Evolutionary conservation across 1,139 yeast genomes (phyloP), one percentile per base, ranked within the genome.

Genomic region (Blastobotrys serpentis): DNA sequence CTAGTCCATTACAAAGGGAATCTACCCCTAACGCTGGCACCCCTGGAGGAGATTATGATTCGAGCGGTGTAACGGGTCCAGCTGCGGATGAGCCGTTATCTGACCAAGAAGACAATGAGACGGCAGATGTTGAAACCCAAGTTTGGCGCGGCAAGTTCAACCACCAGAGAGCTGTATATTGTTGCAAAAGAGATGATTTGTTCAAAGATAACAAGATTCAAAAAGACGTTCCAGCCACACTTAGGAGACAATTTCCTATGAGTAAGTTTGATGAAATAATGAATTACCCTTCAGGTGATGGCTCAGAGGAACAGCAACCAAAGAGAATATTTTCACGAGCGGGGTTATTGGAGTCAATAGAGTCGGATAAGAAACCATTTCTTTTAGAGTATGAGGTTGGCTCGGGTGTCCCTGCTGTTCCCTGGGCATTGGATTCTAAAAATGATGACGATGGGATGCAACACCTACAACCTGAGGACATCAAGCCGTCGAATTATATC

Each of bases 111-210:
- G 75, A 71, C 13, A 75, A 72, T 16, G 76, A 72, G 45, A 80
- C 78, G 47, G 81, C 75, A 44, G 83, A 83, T 59, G 74, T 82
- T 29, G 94, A 86, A 61, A 66, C 81, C 44, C 85, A 84, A 50
- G 81, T 88, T 0, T 89, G 96, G 96, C 84, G 85, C 58, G 78
- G 80, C 10, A 66, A 85, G 17, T 87, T 95, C 0, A 86, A 96
- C 0, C 84, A 84, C 52, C 78, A 86, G 0, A 72, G 96, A 50
- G 87, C 94, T 6, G 81, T 84, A 50, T 78, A 86, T 53, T 84
- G 96, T 63, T 70, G 81, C 29, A 76, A 77, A 49, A 76, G 97
- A 58, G 76, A 88, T 0, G 79, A 76, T 5, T 68, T 88, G 44
- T 89, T 90, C 59, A 78, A 75, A 32, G 75, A 77, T 14, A 69